A percentile compares a stretch with the other conserved stretches of the same genome.
Conservation (phyloP, 1,139 yeast genomes). For the Tardiomyces blankii region DNA sequence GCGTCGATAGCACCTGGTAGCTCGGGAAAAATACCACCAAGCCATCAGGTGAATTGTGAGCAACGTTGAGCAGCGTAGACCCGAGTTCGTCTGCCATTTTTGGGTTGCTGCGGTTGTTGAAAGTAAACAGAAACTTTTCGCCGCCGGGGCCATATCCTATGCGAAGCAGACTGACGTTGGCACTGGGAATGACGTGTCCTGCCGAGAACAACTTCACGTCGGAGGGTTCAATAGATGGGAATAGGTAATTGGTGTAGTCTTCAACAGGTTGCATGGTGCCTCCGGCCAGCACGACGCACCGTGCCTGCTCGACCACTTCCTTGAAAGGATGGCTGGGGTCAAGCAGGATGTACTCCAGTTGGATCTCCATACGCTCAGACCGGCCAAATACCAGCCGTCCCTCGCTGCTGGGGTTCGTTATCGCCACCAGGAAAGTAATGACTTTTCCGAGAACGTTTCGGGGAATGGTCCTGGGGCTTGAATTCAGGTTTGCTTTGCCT, state of each 20-base stretch:
- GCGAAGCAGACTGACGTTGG: conserved; percentile 53
- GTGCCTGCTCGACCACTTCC: conserved; percentile 53
- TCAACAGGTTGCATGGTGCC: conserved; percentile 92
- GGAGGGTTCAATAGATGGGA: conserved; percentile 41
- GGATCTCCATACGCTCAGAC: conserved; percentile 20
- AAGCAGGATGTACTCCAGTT: conserved; percentile 58
- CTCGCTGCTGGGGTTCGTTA: conserved; percentile 68
- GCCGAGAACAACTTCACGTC: conserved; percentile 53
- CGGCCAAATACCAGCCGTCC: conserved; percentile 69
- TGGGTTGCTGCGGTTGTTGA: conserved; percentile 42
- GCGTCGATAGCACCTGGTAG: conserved; percentile 52
- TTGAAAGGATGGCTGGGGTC: conserved; percentile 71
- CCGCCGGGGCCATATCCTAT: conserved; percentile 27
- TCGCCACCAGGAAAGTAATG: conserved; percentile 49
- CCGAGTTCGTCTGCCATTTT: conserved; percentile 46
- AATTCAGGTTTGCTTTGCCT: not conserved
- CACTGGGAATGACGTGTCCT: conserved; percentile 74
- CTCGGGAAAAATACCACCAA: conserved; percentile 79
- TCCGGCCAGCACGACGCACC: conserved; percentile 76
- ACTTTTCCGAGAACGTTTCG: conserved; percentile 19
- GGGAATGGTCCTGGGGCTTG: not conserved
- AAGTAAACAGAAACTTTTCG: conserved; percentile 52
- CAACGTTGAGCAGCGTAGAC: conserved; percentile 32
- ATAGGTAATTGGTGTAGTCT: conserved; percentile 54
- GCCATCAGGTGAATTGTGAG: conserved; percentile 54